Percentiles rank a stretch among this genome's conserved stretches.
Conservation (phyloP, 495 filamentous ascomycete genomes). For the Cenococcum geophilum region DNA sequence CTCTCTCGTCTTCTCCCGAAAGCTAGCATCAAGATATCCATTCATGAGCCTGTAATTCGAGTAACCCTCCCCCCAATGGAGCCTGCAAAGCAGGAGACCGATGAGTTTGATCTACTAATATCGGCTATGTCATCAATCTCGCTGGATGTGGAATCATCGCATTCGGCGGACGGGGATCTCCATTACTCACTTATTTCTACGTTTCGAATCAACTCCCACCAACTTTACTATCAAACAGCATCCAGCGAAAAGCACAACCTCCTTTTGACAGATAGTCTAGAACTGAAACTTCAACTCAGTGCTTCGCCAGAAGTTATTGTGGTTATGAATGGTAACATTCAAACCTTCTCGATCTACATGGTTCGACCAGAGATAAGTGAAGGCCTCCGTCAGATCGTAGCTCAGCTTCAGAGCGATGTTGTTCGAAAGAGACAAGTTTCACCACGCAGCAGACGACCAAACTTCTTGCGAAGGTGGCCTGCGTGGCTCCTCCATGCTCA, state of each 20-base stretch:
- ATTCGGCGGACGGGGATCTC: conserved; percentile 74
- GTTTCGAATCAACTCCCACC: conserved; percentile 76
- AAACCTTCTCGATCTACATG: conserved; percentile 84
- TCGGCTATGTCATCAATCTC: conserved; percentile 89
- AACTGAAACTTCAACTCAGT: conserved; percentile 75
- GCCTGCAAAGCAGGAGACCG: conserved; percentile 46
- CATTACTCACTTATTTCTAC: conserved; percentile 81
- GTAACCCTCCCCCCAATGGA: conserved; percentile 76
- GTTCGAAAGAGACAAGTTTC: conserved; percentile 49
- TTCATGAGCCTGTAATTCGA: conserved; percentile 91
- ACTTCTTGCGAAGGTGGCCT: conserved; percentile 70
- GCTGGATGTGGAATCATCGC: conserved; percentile 86
- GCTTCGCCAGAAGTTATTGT: conserved; percentile 83
- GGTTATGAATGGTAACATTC: conserved; percentile 67
- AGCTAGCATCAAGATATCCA: conserved; percentile 86
- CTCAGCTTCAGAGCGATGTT: conserved; percentile 62
- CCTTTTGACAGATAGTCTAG: conserved; percentile 75
- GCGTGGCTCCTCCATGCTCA: conserved; percentile 78
- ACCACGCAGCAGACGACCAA: conserved; percentile 42
- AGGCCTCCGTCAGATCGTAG: conserved; percentile 83
- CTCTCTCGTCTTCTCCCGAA: conserved; percentile 92
- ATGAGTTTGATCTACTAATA: conserved; percentile 89
- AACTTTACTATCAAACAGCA: conserved; percentile 91
- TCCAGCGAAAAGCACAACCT: conserved; percentile 76
- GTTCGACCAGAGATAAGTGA: conserved; percentile 85